Evolutionary conservation across 768 basidiomycete species (phyloP), one percentile per base, ranked within the genome.

Genomic region (Dioszegia hungarica): DNA sequence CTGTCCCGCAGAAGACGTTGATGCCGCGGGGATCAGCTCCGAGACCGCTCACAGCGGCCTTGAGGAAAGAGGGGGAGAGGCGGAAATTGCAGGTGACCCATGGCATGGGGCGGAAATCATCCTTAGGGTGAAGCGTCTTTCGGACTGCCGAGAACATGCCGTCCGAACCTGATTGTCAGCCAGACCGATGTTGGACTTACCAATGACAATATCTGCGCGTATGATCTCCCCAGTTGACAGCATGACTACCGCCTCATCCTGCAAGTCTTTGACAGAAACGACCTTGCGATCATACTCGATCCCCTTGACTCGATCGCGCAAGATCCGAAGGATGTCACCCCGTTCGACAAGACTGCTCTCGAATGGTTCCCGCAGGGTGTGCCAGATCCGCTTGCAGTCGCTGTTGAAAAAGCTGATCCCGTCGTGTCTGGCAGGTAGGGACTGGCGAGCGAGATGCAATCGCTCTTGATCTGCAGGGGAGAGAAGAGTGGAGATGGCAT

Each of bases 61-160:
- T 12, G 14, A 34, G 5, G 10, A 62, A 33, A 24, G 33, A 19
- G 1, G 5, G 22, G 15, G 57, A 22, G 11, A 54, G 39, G 6
- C 58, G 57, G 0, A 59, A 15, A 33, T 62, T 62, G 25, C 59
- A 60, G 12, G 52, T 56, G 17, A 56, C 36, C 60, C 60, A 61
- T 10, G 54, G 54, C 4, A 57, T 39, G 14, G 20, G 33, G 3
- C 20, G n/a, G 50, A 57, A 49, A 14, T 57, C 17, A 20, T 40
- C 24, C 6, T 15, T 37, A 11, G 49, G 54, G 27, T 52, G 55
- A 19, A 55, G 43, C 1, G 24, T 14, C 36, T 41, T 54, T 45
- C 55, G 37, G 19, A 49, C 36, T 22, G 46, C 45, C 29, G 53
- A 56, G 57, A 61, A 65, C 60, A 65, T 61, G 17, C 63, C 63